Conservation (phyloP, 2,329 filamentous ascomycete species). For the Penicillium sp. region DNA sequence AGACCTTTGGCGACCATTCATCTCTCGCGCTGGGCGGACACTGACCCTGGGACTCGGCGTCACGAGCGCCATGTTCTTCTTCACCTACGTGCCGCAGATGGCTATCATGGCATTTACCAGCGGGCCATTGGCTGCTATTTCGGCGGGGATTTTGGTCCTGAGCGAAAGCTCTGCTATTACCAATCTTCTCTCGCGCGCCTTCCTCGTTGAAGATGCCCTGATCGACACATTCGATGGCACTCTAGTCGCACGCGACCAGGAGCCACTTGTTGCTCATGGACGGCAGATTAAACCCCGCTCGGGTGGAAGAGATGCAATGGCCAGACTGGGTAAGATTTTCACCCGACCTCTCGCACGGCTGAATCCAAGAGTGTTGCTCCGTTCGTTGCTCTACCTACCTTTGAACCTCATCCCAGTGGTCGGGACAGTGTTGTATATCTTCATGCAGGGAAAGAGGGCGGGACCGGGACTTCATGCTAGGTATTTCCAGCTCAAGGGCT, state of each 20-base stretch:
- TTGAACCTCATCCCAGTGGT: slow-evolving; percentile 91
- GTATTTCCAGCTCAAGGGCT: slow-evolving; percentile 91
- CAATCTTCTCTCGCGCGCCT: slow-evolving; percentile 61
- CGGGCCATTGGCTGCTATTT: slow-evolving; percentile 66
- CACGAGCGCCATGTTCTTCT: slow-evolving; percentile 77
- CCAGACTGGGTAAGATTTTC: slow-evolving; percentile 57
- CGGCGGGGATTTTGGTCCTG: slow-evolving; percentile 59
- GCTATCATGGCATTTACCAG: slow-evolving; percentile 80
- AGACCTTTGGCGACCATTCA: slow-evolving; percentile 59
- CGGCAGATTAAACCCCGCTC: slow-evolving; percentile 63
- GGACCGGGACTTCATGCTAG: slow-evolving; percentile 58
- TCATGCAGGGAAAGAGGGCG: slow-evolving; percentile 64
- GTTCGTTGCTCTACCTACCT: slow-evolving; percentile 82
- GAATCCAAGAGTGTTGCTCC: slow-evolving; percentile 62
- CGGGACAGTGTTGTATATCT: slow-evolving; percentile 76
- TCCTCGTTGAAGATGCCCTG: slow-evolving; percentile 76
- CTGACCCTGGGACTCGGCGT: slow-evolving; percentile 70
- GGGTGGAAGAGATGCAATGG: slow-evolving; percentile 49
- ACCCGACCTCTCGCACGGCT: slow-evolving; percentile 52
- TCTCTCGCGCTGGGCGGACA: slow-evolving; percentile 59
- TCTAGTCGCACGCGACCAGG: slow-evolving; percentile 55
- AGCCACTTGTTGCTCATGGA: slow-evolving; percentile 68
- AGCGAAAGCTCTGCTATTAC: slow-evolving; percentile 56
- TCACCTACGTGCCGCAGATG: slow-evolving; percentile 83
- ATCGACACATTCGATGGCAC: slow-evolving; percentile 85